phyloP scores from a whole-genome alignment of 1,284 basidiomycete genomes.

The Marasmius sp. region DNA sequence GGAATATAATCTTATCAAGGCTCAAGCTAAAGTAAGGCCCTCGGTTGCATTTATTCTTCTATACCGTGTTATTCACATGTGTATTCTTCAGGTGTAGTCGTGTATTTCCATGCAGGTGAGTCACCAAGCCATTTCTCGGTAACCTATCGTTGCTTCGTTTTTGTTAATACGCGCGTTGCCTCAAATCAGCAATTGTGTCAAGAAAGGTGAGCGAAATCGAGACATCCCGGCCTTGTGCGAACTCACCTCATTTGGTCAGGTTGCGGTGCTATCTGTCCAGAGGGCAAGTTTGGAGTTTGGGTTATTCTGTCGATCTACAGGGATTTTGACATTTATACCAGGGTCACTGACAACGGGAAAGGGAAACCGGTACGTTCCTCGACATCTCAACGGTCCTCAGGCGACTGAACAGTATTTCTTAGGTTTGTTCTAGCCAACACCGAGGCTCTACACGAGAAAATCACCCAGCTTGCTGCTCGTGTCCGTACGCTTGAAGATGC shows the following conservation, averaged over 20 bases:
- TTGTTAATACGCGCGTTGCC: neutral
- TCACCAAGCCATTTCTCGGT: neutral
- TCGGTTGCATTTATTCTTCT: conserved; percentile 11
- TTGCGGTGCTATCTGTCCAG: conserved; percentile 51
- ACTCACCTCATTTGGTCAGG: conserved; percentile 3
- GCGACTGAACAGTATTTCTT: conserved; percentile 5
- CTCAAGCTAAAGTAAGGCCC: conserved; percentile 59
- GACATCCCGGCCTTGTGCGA: neutral
- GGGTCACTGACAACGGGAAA: conserved; percentile 72
- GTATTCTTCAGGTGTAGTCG: conserved; percentile 50
- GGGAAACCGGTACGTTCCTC: conserved; percentile 53
- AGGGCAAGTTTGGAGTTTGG: conserved; percentile 29
- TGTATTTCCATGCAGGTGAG: conserved; percentile 58
- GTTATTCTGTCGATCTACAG: conserved; percentile 2
- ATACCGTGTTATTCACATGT: conserved; percentile 11
- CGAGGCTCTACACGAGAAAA: conserved; percentile 67
- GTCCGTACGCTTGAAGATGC: conserved; percentile 67
- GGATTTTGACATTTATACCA: conserved; percentile 23
- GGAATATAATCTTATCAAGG: conserved; percentile 29
- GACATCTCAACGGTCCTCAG: neutral
- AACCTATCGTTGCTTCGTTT: neutral
- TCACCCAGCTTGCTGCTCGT: conserved; percentile 54
- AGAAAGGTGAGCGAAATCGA: conserved; percentile 51
- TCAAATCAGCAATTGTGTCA: conserved; percentile 54
- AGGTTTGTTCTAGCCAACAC: conserved; percentile 72